A percentile compares a stretch with the other conserved stretches of the same genome.
phyloP scores from a whole-genome alignment of 1,284 basidiomycete genomes.

The Malassezia slooffiae region DNA sequence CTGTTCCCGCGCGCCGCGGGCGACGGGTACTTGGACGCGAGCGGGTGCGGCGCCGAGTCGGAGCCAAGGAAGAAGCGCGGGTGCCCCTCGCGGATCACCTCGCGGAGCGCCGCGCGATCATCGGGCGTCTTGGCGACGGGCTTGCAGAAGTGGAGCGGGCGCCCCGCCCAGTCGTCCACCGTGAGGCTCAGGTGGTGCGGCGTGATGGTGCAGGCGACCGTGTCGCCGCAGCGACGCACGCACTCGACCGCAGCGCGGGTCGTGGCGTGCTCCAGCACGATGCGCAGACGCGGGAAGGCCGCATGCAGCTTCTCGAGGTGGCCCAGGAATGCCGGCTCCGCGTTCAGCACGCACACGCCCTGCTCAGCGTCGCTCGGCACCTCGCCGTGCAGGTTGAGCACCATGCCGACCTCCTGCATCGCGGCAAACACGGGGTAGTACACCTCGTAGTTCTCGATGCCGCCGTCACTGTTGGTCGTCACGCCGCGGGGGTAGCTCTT shows the following conservation, averaged over 20 bases:
- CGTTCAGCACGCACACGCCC: constrained; percentile 85
- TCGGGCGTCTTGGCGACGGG: constrained; percentile 93
- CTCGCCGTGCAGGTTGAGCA: constrained; percentile 94
- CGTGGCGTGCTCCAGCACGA: constrained; percentile 98
- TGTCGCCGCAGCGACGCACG: constrained; percentile 50
- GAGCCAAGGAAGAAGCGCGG: constrained; percentile 95
- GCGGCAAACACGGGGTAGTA: constrained; percentile 91
- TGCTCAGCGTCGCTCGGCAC: constrained; percentile 75
- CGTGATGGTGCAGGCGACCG: constrained; percentile 93
- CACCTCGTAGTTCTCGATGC: constrained; percentile 87
- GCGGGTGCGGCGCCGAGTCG: constrained; percentile 88
- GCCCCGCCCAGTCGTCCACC: constrained; percentile 94
- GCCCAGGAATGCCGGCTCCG: constrained; percentile 78
- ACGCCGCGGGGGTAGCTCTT: constrained; percentile 97
- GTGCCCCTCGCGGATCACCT: constrained; percentile 64
- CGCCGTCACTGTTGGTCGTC: constrained; percentile 91
- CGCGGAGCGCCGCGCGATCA: constrained; percentile 72
- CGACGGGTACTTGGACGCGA: constrained; percentile 62
- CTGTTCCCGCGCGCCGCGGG: constrained; percentile 18
- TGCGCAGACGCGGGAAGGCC: constrained; percentile 80
- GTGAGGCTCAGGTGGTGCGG: constrained; percentile 89
- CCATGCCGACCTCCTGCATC: constrained; percentile 86
- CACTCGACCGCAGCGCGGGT: constrained; percentile 86
- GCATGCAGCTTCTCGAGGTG: constrained; percentile 74
- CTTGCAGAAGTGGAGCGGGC: constrained; percentile 94